Percentiles rank a stretch among this genome's conserved stretches.
Evolutionary conservation across 768 basidiomycete species (phyloP).

Genomic region (Naganishia onofrii): DNA sequence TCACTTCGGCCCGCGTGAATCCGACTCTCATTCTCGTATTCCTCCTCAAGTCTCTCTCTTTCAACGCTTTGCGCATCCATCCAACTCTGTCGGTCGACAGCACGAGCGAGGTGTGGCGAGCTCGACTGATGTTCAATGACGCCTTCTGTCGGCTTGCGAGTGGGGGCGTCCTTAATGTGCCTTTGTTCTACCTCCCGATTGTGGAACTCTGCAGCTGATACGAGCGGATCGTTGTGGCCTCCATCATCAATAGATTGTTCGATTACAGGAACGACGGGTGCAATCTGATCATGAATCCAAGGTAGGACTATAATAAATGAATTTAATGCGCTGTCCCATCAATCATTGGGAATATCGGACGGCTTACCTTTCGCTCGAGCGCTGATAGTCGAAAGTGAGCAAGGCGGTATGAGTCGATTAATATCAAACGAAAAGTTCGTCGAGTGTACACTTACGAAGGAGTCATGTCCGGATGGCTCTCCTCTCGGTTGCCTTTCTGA

Average conservation of each 20-base stretch:
- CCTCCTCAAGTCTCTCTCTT: conserved; percentile 17
- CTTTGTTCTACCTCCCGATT: background rate
- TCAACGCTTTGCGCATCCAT: conserved; percentile 21
- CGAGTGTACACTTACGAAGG: background rate
- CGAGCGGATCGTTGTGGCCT: background rate
- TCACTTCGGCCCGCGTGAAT: background rate
- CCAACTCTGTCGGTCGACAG: conserved; percentile 10
- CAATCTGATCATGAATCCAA: conserved; percentile 5
- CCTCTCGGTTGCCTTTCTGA: background rate
- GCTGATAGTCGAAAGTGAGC: background rate
- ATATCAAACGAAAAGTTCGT: background rate
- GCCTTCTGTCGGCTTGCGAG: background rate
- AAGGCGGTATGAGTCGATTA: background rate
- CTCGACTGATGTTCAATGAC: background rate
- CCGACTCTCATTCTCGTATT: conserved; percentile 14
- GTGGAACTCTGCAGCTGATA: conserved; percentile 5
- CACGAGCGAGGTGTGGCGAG: background rate
- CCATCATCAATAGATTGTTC: background rate
- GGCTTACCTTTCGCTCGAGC: conserved; percentile 4
- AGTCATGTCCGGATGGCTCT: conserved; percentile 12
- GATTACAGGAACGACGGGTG: background rate
- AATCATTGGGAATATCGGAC: background rate
- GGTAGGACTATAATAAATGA: background rate
- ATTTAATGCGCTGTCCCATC: background rate
- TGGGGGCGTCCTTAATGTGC: background rate